Conservation (phyloP, 331 rosid genomes). For the Telfairia occidentalis region DNA sequence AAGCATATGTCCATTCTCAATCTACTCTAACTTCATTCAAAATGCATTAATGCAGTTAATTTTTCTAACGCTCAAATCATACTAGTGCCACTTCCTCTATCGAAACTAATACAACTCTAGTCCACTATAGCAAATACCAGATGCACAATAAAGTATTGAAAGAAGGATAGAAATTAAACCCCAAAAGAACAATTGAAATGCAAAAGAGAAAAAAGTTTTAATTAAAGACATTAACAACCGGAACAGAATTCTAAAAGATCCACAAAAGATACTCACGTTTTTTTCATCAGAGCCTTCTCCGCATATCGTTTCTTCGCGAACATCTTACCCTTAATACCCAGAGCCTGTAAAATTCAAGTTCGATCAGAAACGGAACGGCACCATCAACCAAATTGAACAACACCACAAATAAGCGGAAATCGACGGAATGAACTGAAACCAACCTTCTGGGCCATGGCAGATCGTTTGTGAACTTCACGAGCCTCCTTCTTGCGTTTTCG, state of each 20-base stretch:
- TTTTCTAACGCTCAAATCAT: not conserved
- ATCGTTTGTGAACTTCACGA: constrained; percentile 68
- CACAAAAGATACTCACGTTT: constrained; percentile 45
- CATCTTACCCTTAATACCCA: constrained; percentile 83
- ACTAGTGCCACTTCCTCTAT: not conserved
- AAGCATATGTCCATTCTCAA: not conserved
- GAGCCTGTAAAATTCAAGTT: constrained; percentile 32
- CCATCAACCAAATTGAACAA: not conserved
- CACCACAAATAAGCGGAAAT: not conserved
- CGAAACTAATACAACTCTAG: not conserved
- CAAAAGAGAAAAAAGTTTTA: not conserved
- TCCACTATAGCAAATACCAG: not conserved
- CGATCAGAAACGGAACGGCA: not conserved
- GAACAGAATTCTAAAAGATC: not conserved
- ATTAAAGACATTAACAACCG: not conserved
- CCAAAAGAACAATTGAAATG: not conserved
- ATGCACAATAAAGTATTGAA: not conserved
- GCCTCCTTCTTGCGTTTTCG: constrained; percentile 92
- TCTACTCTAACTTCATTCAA: not conserved
- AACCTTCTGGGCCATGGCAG: constrained; percentile 78
- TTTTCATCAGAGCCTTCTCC: constrained; percentile 81
- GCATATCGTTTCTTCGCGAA: constrained; percentile 80
- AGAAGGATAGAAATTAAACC: not conserved
- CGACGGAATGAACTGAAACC: not conserved
- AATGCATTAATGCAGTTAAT: not conserved